phyloP scores from a whole-genome alignment of 2,329 filamentous ascomycete genomes.

The Nemania sp. region DNA sequence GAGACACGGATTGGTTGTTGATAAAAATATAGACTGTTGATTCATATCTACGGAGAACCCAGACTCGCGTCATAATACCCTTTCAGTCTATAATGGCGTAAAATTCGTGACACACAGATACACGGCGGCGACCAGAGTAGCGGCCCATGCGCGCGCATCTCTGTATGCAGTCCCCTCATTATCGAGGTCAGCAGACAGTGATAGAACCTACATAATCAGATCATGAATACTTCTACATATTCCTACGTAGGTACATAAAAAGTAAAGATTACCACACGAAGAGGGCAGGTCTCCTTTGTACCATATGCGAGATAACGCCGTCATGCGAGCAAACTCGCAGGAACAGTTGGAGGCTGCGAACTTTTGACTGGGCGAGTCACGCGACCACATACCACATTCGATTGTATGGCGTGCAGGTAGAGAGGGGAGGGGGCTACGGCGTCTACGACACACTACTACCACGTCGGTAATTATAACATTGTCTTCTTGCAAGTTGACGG shows the following conservation, averaged over 20 bases:
- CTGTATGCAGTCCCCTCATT: not conserved
- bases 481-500: not conserved
- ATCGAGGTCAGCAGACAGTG: not conserved
- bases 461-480: not conserved
- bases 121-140: no score
- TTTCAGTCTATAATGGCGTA: not conserved
- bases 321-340: conserved; percentile 43
- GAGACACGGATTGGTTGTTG: conserved; percentile 4
- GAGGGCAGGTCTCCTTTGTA: not conserved
- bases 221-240: not conserved
- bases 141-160: not conserved
- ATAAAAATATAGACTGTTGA: conserved; percentile 14
- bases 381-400: conserved; percentile 7
- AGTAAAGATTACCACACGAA: not conserved
- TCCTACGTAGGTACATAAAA: not conserved
- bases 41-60: conserved; percentile 9
- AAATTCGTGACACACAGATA: not conserved
- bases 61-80: conserved; percentile 1
- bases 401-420: not conserved
- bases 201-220: not conserved
- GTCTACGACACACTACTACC: not conserved
- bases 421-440: not conserved
- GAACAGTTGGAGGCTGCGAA: not conserved
- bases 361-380: not conserved
- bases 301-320: conserved; percentile 29